Conservation (phyloP, 352 stramenopile genomes). For the Phytophthora palmivora region DNA sequence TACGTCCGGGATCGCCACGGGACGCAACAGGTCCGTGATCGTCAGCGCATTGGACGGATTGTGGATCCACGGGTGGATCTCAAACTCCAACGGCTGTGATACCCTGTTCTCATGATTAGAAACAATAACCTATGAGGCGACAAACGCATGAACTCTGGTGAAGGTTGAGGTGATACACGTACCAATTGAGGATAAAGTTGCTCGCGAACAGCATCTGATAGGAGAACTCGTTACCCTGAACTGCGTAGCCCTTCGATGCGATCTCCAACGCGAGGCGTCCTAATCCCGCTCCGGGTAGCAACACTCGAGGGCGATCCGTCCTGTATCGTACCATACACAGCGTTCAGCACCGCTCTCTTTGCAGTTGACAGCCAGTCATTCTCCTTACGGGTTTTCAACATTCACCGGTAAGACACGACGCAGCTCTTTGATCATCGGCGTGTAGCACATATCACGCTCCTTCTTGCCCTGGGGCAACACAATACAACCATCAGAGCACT, state of each 20-base stretch:
- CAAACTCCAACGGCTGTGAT: slow-evolving; percentile 63
- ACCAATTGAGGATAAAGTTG: slow-evolving; percentile 98
- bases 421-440: slow-evolving; percentile 92
- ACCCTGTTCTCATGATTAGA: slow-evolving; percentile 39
- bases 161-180: neutral
- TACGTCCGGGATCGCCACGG: slow-evolving; percentile 89
- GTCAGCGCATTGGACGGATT: slow-evolving; percentile 91
- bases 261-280: slow-evolving; percentile 96
- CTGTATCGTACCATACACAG: slow-evolving; percentile 38
- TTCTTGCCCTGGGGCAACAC: slow-evolving; percentile 78
- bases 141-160: too few species aligned
- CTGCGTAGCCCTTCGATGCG: slow-evolving; percentile 84
- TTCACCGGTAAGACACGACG: slow-evolving; percentile 80
- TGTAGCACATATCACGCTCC: slow-evolving; percentile 95
- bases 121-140: too few species aligned
- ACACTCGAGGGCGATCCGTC: slow-evolving; percentile 71
- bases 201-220: slow-evolving; percentile 98
- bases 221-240: slow-evolving; percentile 97
- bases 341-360: neutral
- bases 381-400: slow-evolving; percentile 56
- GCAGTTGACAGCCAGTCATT: neutral
- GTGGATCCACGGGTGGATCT: slow-evolving; percentile 93
- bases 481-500: slow-evolving; percentile 9
- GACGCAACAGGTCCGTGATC: slow-evolving; percentile 80
- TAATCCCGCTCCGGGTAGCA: slow-evolving; percentile 93